These are phyloP conservation scores for Alternaria alternata DNA, from an alignment of 2,329 filamentous ascomycete genomes.

Conservation along the genomic window DNA sequence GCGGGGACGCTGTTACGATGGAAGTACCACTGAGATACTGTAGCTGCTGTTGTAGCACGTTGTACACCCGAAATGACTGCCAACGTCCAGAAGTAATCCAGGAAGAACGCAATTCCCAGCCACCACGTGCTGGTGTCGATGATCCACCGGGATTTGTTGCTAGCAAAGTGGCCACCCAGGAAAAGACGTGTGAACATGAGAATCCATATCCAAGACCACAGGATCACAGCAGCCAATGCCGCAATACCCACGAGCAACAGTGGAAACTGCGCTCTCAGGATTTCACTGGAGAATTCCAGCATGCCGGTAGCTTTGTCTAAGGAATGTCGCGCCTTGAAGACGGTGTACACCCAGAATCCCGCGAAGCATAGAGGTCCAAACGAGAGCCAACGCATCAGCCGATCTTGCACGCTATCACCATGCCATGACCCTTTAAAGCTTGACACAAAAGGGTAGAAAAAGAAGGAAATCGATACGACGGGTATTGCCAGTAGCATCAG, in stretches of 20 bases:
- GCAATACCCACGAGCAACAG: conserved; percentile 84
- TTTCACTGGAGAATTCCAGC: conserved; percentile 88
- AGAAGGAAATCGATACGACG: conserved; percentile 85
- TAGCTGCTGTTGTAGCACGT: conserved; percentile 89
- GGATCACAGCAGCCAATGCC: conserved; percentile 76
- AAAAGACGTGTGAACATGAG: conserved; percentile 97
- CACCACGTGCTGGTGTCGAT: conserved; percentile 93
- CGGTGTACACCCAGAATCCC: conserved; percentile 81
- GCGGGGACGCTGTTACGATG: conserved; percentile 84
- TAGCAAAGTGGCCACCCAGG: conserved; percentile 83
- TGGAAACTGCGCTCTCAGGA: conserved; percentile 83
- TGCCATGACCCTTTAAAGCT: conserved; percentile 82
- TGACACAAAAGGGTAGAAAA: conserved; percentile 87
- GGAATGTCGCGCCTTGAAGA: conserved; percentile 80
- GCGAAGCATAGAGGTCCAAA: conserved; percentile 77
- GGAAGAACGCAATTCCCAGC: conserved; percentile 88
- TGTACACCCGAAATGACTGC: conserved; percentile 88
- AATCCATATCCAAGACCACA: conserved; percentile 96
- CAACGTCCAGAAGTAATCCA: conserved; percentile 96
- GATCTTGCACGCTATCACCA: conserved; percentile 84
- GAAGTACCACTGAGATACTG: conserved; percentile 99
- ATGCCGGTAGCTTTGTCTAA: conserved; percentile 86
- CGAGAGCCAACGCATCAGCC: conserved; percentile 86
- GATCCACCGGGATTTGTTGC: conserved; percentile 68
- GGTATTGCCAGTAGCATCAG: conserved; percentile 85